A percentile compares a stretch with the other conserved stretches of the same genome.
Conservation (phyloP, 176 grass and related monocot genomes). For the Aegilops tauschii region DNA sequence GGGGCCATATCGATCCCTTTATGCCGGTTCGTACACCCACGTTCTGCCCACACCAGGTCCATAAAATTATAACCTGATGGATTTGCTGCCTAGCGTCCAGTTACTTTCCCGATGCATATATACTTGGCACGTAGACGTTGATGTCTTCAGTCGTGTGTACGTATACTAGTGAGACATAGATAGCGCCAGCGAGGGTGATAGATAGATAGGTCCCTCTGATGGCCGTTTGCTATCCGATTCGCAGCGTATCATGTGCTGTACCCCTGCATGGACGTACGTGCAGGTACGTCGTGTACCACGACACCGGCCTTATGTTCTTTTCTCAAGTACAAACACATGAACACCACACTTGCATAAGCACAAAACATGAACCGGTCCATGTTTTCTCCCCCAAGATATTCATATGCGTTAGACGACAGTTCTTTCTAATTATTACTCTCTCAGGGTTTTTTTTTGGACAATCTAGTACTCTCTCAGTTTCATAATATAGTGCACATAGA, state of each 20-base stretch:
- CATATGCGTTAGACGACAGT: no score
- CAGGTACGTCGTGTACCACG: background rate
- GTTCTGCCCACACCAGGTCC: background rate
- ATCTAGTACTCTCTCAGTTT: no score
- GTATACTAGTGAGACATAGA: background rate
- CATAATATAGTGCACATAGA: no score
- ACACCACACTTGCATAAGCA: background rate
- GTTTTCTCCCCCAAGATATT: no score
- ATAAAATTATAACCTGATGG: background rate
- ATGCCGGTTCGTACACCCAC: background rate
- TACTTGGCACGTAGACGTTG: background rate
- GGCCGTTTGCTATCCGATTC: background rate
- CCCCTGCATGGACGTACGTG: background rate
- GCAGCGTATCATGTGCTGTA: background rate
- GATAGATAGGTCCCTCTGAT: background rate
- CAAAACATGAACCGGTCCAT: background rate
- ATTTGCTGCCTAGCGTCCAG: background rate
- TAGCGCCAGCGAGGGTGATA: background rate
- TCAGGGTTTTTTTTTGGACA: no score
- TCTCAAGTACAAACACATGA: background rate
- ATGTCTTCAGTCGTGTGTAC: background rate
- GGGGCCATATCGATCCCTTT: background rate
- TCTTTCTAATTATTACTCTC: no score
- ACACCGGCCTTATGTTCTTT: background rate
- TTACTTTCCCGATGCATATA: background rate